phyloP scores from a whole-genome alignment of 1,139 yeast species.

The Yamadazyma atlantica region DNA sequence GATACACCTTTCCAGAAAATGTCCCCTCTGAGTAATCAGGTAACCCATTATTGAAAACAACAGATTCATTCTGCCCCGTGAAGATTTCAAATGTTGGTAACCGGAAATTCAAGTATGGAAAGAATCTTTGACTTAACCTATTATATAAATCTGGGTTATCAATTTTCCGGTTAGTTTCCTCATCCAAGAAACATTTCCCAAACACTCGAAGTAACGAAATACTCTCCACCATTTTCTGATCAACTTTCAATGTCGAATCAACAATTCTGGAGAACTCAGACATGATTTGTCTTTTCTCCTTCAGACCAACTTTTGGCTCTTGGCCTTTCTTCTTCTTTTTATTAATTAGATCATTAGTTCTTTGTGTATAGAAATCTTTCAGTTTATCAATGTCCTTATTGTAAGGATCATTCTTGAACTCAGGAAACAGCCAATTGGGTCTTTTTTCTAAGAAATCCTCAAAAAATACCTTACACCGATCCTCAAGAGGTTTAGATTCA shows the following conservation, averaged over 20 bases:
- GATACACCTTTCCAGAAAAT: slow-evolving; percentile 8
- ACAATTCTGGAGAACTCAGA: slow-evolving; percentile 6
- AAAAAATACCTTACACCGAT: slow-evolving; percentile 33
- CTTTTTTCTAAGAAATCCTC: slow-evolving; percentile 17
- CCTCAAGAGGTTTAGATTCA: slow-evolving; percentile 13
- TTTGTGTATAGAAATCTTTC: slow-evolving; percentile 16
- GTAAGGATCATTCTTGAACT: slow-evolving; percentile 17
- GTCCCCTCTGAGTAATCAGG: slow-evolving; percentile 12
- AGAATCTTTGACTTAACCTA: slow-evolving; percentile 23
- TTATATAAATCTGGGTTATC: slow-evolving; percentile 13
- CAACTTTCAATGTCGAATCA: slow-evolving; percentile 15
- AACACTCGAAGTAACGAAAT: slow-evolving; percentile 31
- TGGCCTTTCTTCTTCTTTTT: slow-evolving; percentile 10
- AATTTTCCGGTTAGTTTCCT: slow-evolving; percentile 3
- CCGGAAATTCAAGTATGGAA: slow-evolving; percentile 28
- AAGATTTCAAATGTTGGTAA: slow-evolving; percentile 26
- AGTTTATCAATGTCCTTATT: slow-evolving; percentile 30
- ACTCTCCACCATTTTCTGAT: slow-evolving; percentile 39
- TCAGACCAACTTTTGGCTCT: slow-evolving; percentile 1
- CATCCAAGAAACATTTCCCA: slow-evolving; percentile 34
- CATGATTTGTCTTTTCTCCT: slow-evolving; percentile 5
- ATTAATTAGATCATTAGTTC: slow-evolving; percentile 9
- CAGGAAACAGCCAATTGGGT: slow-evolving; percentile 28
- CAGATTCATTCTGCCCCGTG: slow-evolving; percentile 8
- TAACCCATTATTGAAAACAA: slow-evolving; percentile 14